Base-by-base conservation (phyloP, 1,139 yeast genomes). In the Ashbya aceris region DNA sequence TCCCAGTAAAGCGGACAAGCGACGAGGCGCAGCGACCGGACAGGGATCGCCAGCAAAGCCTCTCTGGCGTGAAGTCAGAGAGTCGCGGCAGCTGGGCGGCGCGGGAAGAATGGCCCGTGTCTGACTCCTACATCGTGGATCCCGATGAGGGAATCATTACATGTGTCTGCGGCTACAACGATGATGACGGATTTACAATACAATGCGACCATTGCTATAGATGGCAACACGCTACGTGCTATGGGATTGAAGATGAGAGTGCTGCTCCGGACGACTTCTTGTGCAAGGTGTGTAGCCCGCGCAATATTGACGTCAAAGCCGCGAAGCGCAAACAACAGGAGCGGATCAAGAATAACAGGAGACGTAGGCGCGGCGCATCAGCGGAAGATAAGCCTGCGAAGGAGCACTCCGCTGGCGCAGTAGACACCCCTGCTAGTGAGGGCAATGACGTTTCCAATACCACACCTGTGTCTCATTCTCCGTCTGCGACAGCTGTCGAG, bases 221-320 rank as follows among this genome's bases (percentile, higher is more conserved):
- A 48, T 89, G 96, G 96, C 96, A 87, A 59, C 97, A 89, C 65
- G 89, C 94, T 36, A 70, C 77, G 20, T 89, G 97, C 64, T 86
- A 85, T 76, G 84, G 83, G 7, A 84, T 83, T 50, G 71, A 70
- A 40, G 74, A 81, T 39, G 79, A 75, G 45, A 83, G 76, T 29
- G 79, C 81, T 45, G 93, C 81, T 0, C 96, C 96, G 0, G 95
- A 85, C 48, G 79, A 78, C 42, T 89, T 84, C 59, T 70, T 77
- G 38, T 89, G 98, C 60, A 85, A 84, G 60, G 72, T 70, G 43
- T 91, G 97, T 64, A 83, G 80, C 48, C 74, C 74, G 46, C 71
- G 84, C 66, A 72, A 76, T 12, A 70, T 77, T 14, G 74, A 77
- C 56, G 68, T 68, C 4, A 66, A 67, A 35, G 61, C 60, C 32